Percentiles rank a stretch among this genome's conserved stretches.
Evolutionary conservation across 2,329 filamentous ascomycete species (phyloP).

Genomic region (Fusarium succisae): DNA sequence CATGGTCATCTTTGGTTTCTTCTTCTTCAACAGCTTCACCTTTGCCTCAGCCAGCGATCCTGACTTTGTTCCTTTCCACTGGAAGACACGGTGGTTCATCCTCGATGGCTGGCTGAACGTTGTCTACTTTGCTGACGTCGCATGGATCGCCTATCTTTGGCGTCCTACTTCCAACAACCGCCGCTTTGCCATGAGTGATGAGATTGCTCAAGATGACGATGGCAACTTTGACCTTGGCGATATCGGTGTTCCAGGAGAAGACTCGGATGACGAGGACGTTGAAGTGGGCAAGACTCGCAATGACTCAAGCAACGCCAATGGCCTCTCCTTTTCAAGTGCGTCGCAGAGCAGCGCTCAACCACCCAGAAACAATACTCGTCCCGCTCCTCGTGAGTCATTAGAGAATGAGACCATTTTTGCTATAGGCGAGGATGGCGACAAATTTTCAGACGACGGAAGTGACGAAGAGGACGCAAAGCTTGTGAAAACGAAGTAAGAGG

Average conservation of each 20-base stretch:
- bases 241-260: constrained; percentile 75
- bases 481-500: constrained; percentile 56
- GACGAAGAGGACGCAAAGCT: constrained; percentile 64
- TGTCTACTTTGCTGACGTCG: constrained; percentile 93
- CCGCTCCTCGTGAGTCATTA: constrained; percentile 63
- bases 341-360: constrained; percentile 40
- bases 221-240: constrained; percentile 94
- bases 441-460: constrained; percentile 79
- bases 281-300: constrained; percentile 53
- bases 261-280: constrained; percentile 67
- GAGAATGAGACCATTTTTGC: constrained; percentile 97
- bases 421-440: constrained; percentile 85
- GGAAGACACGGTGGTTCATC: constrained; percentile 97
- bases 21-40: constrained; percentile 97
- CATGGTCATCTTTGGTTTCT: constrained; percentile 95
- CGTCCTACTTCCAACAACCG: constrained; percentile 95
- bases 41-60: constrained; percentile 87
- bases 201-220: constrained; percentile 98
- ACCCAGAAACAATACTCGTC: constrained; percentile 35
- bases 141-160: constrained; percentile 95
- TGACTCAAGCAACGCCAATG: constrained; percentile 38
- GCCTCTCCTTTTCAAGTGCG: constrained; percentile 36
- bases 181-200: constrained; percentile 98
- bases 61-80: constrained; percentile 94
- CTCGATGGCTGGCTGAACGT: constrained; percentile 97